phyloP scores from a whole-genome alignment of 1,284 basidiomycete genomes.

The Stereum hirsutum region DNA sequence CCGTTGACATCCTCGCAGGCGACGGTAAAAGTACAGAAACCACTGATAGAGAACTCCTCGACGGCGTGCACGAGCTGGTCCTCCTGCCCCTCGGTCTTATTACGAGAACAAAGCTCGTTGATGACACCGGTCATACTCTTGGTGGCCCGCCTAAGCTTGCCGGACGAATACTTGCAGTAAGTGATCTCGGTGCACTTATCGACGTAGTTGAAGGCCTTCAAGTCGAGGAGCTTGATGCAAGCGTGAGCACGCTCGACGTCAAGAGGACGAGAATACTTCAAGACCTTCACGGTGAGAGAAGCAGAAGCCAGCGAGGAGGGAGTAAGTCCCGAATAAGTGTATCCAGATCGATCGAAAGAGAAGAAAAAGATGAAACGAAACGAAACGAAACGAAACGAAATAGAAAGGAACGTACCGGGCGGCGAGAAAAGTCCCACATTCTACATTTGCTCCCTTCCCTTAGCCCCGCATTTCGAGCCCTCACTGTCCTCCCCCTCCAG shows the following conservation, averaged over 20 bases:
- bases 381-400: too few relatives aligned
- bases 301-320: slow-evolving; percentile 79
- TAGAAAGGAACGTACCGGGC: too few relatives aligned
- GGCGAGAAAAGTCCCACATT: too few relatives aligned
- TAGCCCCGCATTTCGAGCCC: too few relatives aligned
- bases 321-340: too few relatives aligned
- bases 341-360: too few relatives aligned
- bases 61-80: slow-evolving; percentile 90
- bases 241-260: slow-evolving; percentile 69
- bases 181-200: slow-evolving; percentile 99
- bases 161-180: slow-evolving; percentile 87
- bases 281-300: slow-evolving; percentile 91
- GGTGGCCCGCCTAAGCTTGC: slow-evolving; percentile 95
- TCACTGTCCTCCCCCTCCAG: too few relatives aligned
- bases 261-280: slow-evolving; percentile 94
- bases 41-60: slow-evolving; percentile 91
- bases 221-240: slow-evolving; percentile 94
- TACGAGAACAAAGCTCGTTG: slow-evolving; percentile 92
- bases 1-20: slow-evolving; percentile 91
- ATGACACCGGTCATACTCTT: slow-evolving; percentile 99
- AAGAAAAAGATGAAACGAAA: too few relatives aligned
- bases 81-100: slow-evolving; percentile 92
- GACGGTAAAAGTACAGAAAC: slow-evolving; percentile 96
- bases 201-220: slow-evolving; percentile 99
- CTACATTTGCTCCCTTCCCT: too few relatives aligned